phyloP scores from a whole-genome alignment of 192 early-diverging fungal species.

The Linnemannia exigua region DNA sequence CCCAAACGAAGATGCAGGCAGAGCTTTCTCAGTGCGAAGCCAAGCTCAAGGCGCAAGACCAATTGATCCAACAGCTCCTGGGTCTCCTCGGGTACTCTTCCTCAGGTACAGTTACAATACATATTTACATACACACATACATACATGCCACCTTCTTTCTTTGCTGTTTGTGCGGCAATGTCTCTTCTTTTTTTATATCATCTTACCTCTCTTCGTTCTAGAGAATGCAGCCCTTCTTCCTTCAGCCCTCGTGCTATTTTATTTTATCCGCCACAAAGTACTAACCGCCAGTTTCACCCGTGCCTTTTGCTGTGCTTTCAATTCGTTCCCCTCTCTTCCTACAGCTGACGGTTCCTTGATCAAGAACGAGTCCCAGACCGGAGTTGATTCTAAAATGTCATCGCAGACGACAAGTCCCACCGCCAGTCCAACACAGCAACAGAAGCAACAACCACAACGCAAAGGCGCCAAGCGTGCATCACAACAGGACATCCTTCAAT shows the following conservation, averaged over 20 bases:
- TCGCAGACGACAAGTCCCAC: constrained; percentile 3
- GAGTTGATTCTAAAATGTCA: background rate
- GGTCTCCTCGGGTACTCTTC: constrained; percentile 50
- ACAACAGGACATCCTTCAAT: background rate
- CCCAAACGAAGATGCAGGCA: constrained; percentile 59
- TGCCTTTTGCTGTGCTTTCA: background rate
- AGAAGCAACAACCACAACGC: background rate
- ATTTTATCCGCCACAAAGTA: constrained; percentile 6
- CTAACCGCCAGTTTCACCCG: background rate
- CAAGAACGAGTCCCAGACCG: background rate
- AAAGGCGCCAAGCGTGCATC: constrained; percentile 13
- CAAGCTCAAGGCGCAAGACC: constrained; percentile 62
- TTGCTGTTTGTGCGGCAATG: constrained; percentile 8
- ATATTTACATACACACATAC: background rate
- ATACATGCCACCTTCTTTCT: background rate
- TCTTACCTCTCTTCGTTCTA: background rate
- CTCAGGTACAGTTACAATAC: constrained; percentile 37
- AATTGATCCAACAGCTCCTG: constrained; percentile 62
- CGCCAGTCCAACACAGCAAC: constrained; percentile 20
- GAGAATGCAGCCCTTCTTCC: constrained; percentile 8
- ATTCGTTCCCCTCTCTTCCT: background rate
- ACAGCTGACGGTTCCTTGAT: constrained; percentile 23
- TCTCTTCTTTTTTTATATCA: constrained; percentile 9
- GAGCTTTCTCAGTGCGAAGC: constrained; percentile 61
- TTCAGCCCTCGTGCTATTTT: constrained; percentile 5